These are phyloP conservation scores for Guadua angustifolia DNA, from an alignment of 176 grass and related monocot genomes.

Conservation along the genomic window DNA sequence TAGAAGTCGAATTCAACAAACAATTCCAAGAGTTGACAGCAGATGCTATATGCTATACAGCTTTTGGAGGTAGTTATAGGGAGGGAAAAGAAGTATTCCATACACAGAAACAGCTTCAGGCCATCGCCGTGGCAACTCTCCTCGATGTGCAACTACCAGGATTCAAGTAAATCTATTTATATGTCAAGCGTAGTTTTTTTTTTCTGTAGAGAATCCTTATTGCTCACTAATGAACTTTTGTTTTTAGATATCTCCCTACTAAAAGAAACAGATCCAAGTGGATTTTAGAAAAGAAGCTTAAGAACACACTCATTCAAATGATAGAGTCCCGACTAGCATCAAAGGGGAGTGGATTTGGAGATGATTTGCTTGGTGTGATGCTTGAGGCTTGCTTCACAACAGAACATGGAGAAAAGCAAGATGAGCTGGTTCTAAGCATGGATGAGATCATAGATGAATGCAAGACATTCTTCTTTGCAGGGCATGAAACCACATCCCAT, in stretches of 20 bases:
- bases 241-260: conserved; percentile 56
- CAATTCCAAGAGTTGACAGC: conserved; percentile 58
- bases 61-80: conserved; percentile 53
- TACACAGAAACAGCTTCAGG: conserved; percentile 47
- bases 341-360: conserved; percentile 17
- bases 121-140: conserved; percentile 23
- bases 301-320: conserved; percentile 34
- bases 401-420: too few species aligned
- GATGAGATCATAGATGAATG: conserved; percentile 69
- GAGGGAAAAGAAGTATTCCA: conserved; percentile 59
- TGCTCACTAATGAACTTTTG: not conserved
- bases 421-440: too few species aligned
- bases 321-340: conserved; percentile 38
- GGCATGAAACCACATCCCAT: conserved; percentile 52
- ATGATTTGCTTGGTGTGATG: too few species aligned
- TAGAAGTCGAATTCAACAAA: conserved; percentile 44
- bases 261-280: conserved; percentile 45
- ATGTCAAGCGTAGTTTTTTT: too few species aligned
- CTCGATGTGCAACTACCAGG: conserved; percentile 52
- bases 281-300: conserved; percentile 53
- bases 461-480: conserved; percentile 63
- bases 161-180: conserved; percentile 42
- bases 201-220: not conserved
- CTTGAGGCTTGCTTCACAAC: too few species aligned
- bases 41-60: conserved; percentile 53